phyloP scores from a whole-genome alignment of 306 rosid species.

The Dalbergia cultrata region DNA sequence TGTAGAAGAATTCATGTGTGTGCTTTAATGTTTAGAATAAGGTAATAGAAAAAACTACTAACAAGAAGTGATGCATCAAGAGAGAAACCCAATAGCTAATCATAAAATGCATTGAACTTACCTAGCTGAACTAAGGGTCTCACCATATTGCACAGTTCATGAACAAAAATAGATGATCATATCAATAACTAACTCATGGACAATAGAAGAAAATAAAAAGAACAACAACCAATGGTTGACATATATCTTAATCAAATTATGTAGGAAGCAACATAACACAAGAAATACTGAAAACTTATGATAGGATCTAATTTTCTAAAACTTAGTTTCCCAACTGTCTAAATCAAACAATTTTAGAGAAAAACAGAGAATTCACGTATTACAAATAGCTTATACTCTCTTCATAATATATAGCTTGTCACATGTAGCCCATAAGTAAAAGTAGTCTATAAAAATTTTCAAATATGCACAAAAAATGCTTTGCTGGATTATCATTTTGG shows the following conservation, averaged over 20 bases:
- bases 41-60: neutral
- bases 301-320: slow-evolving; percentile 2
- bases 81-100: too few relatives aligned
- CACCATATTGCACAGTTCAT: neutral
- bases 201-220: neutral
- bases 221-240: slow-evolving; percentile 1
- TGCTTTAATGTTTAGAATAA: neutral
- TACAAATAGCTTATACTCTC: slow-evolving; percentile 12
- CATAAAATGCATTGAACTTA: too few relatives aligned
- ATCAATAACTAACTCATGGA: neutral
- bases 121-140: neutral
- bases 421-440: neutral
- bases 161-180: slow-evolving; percentile 1
- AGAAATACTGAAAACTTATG: neutral
- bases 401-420: too few relatives aligned
- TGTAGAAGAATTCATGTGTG: too few relatives aligned
- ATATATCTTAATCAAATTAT: slow-evolving; percentile 26
- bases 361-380: neutral
- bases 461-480: neutral
- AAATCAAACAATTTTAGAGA: neutral
- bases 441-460: slow-evolving; percentile 1
- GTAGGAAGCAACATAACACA: slow-evolving; percentile 21
- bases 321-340: neutral
- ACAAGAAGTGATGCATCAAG: too few relatives aligned
- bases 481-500: neutral